Evolutionary conservation across 2,329 filamentous ascomycete genomes (phyloP), one percentile per base, ranked within the genome.

Genomic region (Coniochaeta sp.): DNA sequence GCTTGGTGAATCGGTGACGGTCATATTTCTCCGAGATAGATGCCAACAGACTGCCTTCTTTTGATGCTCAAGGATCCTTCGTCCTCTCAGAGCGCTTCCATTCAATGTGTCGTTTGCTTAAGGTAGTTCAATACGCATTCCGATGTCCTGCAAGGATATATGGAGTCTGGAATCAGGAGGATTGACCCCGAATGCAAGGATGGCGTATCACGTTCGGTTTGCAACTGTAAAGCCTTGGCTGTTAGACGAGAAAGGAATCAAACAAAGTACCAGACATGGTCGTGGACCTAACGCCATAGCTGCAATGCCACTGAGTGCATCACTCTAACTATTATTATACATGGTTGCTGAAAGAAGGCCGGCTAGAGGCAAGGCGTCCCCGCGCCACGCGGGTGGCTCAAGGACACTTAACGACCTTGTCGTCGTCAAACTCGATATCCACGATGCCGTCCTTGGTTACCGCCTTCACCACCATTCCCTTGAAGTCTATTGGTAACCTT

Each of bases 401-500:
- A 68, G 85, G 81, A 67, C 79, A 76, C 74, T 83, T 84, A 40
- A 89, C 86, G 61, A 88, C 77, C 75, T 86, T 87, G 77, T 89
- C 88, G 72, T 96, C 91, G 72, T 93, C 89, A 73, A 92, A 96
- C 65, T 91, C 86, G 69, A 96, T 84, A 69, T 95, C 91, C 67
- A 85, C 80, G 63, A 99, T 89, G 12, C 96, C 95, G 68, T 98
- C 91, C 79, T 96, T 96, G 63, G 92, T 96, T 70, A 99, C 87
- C 38, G 92, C 89, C 83, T 98, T 98, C 69, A 99, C 93, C 58
- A 83, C 71, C 87, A 96, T 90, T 42, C 95, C 95, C 83, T 99
- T 99, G 85, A 98, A 99, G 75, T 99, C 95, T 72, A 99, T 93
- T 62, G 95, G 95, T 81, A 99, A 85, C 77, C 96, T 86, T 74